phyloP scores from a whole-genome alignment of 768 basidiomycete genomes.

The Tylopilus cervinicoccineus region DNA sequence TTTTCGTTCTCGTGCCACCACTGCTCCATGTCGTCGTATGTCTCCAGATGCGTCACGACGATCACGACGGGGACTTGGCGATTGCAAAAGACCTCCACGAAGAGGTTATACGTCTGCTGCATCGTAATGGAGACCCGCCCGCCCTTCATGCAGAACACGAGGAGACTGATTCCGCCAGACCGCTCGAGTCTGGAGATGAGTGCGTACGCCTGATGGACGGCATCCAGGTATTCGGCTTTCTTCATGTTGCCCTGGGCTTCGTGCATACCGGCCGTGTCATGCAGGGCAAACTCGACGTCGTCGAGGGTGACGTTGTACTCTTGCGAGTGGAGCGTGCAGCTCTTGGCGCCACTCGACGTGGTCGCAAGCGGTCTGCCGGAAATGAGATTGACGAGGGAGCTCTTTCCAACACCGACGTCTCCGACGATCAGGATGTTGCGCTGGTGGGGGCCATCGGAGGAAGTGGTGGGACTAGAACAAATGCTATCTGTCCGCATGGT shows the following conservation, averaged over 20 bases:
- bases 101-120: constrained; percentile 32
- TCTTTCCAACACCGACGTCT: constrained; percentile 34
- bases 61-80: constrained; percentile 29
- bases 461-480: constrained; percentile 13
- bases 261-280: constrained; percentile 29
- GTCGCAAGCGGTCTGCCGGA: constrained; percentile 21
- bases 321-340: constrained; percentile 34
- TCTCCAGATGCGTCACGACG: constrained; percentile 36
- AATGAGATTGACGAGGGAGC: constrained; percentile 41
- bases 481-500: constrained; percentile 11
- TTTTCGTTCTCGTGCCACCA: constrained; percentile 40
- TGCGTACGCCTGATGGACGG: constrained; percentile 25
- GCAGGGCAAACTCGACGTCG: constrained; percentile 16
- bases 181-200: constrained; percentile 33
- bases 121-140: constrained; percentile 23
- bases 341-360: constrained; percentile 28
- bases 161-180: constrained; percentile 25
- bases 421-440: constrained; percentile 28
- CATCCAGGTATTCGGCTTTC: constrained; percentile 21
- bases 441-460: constrained; percentile 7
- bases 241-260: constrained; percentile 25
- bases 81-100: constrained; percentile 38
- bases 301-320: constrained; percentile 20
- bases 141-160: constrained; percentile 30
- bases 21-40: constrained; percentile 28